These are phyloP conservation scores for Solanum corneliomulleri DNA, from an alignment of 257 asterid species.

Conservation along the genomic window DNA sequence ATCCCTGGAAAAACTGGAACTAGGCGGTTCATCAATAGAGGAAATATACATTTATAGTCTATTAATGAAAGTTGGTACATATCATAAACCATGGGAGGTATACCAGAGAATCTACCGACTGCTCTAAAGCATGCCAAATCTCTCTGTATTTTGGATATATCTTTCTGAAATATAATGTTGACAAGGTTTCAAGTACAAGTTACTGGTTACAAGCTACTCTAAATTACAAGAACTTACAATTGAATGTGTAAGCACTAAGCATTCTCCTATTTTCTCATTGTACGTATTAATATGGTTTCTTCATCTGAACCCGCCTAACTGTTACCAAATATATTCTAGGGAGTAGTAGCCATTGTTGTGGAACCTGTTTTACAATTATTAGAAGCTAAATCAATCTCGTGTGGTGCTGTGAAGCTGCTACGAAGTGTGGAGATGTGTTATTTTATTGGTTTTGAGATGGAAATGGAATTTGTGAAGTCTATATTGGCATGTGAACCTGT, in stretches of 20 bases:
- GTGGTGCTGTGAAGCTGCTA: background rate
- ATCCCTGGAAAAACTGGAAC: background rate
- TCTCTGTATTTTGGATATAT: background rate
- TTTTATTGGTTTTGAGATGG: background rate
- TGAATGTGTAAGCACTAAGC: background rate
- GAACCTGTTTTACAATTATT: background rate
- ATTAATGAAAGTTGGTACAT: background rate
- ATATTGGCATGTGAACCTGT: constrained; percentile 25
- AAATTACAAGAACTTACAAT: background rate
- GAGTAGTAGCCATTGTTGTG: background rate
- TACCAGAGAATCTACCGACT: background rate
- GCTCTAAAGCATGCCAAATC: background rate
- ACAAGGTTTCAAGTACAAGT: background rate
- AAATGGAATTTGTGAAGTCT: background rate
- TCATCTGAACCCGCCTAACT: background rate
- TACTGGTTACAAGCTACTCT: background rate
- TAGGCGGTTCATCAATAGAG: background rate
- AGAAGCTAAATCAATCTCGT: background rate
- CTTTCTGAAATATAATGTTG: background rate
- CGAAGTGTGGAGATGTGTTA: background rate
- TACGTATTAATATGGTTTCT: background rate
- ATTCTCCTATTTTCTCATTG: background rate
- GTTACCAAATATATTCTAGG: background rate
- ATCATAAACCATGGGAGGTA: background rate
- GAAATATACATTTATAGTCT: background rate